These are phyloP conservation scores for Colletotrichum nymphaeae DNA, from an alignment of 2,329 filamentous ascomycete species.

Conservation along the genomic window DNA sequence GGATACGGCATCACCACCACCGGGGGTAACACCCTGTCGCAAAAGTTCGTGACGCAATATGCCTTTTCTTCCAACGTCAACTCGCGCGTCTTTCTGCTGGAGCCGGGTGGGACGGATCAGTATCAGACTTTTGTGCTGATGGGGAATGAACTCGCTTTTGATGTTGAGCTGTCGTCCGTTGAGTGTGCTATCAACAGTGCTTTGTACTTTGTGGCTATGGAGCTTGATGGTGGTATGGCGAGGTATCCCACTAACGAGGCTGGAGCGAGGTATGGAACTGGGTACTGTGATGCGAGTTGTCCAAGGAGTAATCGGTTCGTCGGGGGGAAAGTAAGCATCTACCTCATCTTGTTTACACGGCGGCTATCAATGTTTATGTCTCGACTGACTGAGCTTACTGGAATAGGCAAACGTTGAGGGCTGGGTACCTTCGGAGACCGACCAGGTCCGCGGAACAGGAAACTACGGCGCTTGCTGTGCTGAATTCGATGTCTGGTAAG, in stretches of 20 bases:
- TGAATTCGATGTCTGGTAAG: constrained; percentile 70
- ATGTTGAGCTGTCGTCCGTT: constrained; percentile 72
- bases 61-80: constrained; percentile 52
- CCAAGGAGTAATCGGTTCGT: constrained; percentile 59
- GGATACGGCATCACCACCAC: constrained; percentile 60
- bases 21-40: constrained; percentile 54
- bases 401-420: constrained; percentile 51
- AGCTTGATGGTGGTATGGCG: constrained; percentile 59
- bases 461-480: constrained; percentile 64
- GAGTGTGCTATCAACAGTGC: constrained; percentile 75
- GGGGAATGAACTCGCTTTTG: constrained; percentile 73
- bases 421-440: constrained; percentile 59
- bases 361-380: too few species aligned
- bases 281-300: constrained; percentile 62
- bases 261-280: constrained; percentile 66
- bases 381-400: not conserved
- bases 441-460: constrained; percentile 62
- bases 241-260: constrained; percentile 56
- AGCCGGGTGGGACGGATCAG: constrained; percentile 53
- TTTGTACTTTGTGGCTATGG: constrained; percentile 69
- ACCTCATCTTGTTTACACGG: too few species aligned
- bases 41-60: constrained; percentile 63
- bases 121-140: constrained; percentile 72
- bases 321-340: constrained; percentile 47
- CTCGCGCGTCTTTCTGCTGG: constrained; percentile 69